These are phyloP conservation scores for Starmerella davenportii DNA, from an alignment of 805 yeast genomes.

Conservation along the genomic window DNA sequence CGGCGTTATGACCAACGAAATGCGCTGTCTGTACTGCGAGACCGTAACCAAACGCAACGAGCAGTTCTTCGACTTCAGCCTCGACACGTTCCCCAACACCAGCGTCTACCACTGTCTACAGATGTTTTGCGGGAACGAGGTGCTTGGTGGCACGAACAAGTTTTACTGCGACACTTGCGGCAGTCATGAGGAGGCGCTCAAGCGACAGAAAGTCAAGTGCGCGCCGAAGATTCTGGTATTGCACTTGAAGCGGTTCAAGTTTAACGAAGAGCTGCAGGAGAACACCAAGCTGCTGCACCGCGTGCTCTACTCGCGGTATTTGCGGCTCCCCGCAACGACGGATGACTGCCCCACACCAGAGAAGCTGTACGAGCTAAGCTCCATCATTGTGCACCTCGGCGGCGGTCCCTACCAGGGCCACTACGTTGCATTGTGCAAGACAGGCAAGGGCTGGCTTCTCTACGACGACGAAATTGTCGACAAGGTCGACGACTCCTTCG, in stretches of 20 bases:
- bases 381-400: constrained; percentile 85
- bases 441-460: constrained; percentile 69
- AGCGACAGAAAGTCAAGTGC: constrained; percentile 60
- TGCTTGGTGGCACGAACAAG: constrained; percentile 71
- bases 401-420: constrained; percentile 98
- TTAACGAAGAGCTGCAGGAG: constrained; percentile 61
- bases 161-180: constrained; percentile 84
- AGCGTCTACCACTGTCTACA: constrained; percentile 61
- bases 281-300: constrained; percentile 76
- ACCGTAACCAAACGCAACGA: constrained; percentile 67
- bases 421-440: constrained; percentile 71
- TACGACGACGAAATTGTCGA: constrained; percentile 95
- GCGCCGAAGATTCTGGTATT: constrained; percentile 65
- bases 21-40: constrained; percentile 81
- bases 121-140: constrained; percentile 71
- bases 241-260: constrained; percentile 83
- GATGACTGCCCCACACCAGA: constrained; percentile 34
- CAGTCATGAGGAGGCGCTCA: constrained; percentile 84
- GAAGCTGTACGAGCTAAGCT: constrained; percentile 60
- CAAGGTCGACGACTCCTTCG: constrained; percentile 64
- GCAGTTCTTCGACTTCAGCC: constrained; percentile 65
- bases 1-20: constrained; percentile 71
- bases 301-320: constrained; percentile 56
- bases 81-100: constrained; percentile 62
- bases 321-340: constrained; percentile 51